Conservation (phyloP, 2,329 filamentous ascomycete genomes). For the Aurifilum marmelostoma region DNA sequence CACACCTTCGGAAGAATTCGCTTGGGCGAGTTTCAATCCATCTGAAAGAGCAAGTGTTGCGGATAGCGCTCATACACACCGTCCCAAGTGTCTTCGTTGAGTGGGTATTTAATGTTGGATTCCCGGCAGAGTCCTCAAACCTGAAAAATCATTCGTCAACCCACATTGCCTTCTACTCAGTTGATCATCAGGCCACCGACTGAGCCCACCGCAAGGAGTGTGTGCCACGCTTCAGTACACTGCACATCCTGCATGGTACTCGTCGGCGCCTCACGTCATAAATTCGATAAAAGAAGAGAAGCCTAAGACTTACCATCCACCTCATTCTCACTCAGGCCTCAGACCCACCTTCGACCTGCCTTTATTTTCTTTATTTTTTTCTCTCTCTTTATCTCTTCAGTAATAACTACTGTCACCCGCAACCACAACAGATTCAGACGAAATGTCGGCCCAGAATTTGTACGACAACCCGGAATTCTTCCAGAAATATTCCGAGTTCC, state of each 20-base stretch:
- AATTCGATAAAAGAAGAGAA: neutral
- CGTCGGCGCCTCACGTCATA: neutral
- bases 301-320: neutral
- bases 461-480: constrained; percentile 49
- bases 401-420: constrained; percentile 14
- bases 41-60: neutral
- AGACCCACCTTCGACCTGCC: neutral
- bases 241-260: neutral
- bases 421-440: neutral
- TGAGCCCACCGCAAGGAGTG: neutral
- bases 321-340: neutral
- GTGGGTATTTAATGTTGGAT: constrained; percentile 1
- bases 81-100: neutral
- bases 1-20: neutral
- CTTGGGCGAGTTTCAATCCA: neutral
- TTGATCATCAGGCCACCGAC: constrained; percentile 6
- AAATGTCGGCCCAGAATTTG: constrained; percentile 41
- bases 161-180: constrained; percentile 1
- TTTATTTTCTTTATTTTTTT: neutral
- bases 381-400: no score
- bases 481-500: constrained; percentile 46
- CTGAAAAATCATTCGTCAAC: neutral
- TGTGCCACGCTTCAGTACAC: neutral
- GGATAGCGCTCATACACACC: no score
- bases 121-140: neutral